These are phyloP conservation scores for Monosporascus sp. DNA, from an alignment of 2,329 filamentous ascomycete genomes.

Conservation along the genomic window DNA sequence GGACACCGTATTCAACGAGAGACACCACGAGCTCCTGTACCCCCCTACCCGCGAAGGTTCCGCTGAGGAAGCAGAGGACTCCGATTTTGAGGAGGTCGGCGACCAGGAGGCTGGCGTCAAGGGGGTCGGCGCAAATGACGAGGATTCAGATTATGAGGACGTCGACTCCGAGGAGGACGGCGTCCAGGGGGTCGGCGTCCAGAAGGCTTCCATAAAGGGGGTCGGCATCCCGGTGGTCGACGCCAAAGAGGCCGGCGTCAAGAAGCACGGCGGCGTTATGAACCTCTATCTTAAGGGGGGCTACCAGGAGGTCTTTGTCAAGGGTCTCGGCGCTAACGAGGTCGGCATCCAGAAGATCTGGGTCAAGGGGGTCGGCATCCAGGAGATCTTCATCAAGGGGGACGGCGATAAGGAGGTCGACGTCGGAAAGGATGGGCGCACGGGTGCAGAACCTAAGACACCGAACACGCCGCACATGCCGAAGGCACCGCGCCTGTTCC, in stretches of 20 bases:
- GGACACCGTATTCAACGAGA: slow-evolving; percentile 1
- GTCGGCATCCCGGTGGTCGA: too few relatives aligned
- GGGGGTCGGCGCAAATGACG: too few relatives aligned
- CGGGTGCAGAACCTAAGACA: neutral
- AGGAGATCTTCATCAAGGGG: neutral
- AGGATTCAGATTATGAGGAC: too few relatives aligned
- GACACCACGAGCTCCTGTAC: neutral
- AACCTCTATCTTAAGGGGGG: too few relatives aligned
- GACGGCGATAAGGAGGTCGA: neutral
- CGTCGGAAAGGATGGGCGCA: neutral
- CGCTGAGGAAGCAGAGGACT: neutral
- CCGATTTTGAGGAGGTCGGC: neutral
- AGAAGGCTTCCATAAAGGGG: too few relatives aligned
- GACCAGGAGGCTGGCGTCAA: neutral
- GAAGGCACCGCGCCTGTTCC: neutral
- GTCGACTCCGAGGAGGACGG: too few relatives aligned
- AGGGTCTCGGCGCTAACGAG: neutral
- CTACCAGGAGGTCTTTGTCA: too few relatives aligned
- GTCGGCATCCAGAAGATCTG: neutral
- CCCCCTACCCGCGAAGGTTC: neutral
- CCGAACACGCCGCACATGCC: neutral
- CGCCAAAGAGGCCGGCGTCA: too few relatives aligned
- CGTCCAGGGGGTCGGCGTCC: too few relatives aligned
- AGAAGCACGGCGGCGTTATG: too few relatives aligned
- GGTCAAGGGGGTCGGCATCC: neutral